These are phyloP conservation scores for Schizochytrium sp. DNA, from an alignment of 108 stramenopile species.

Conservation along the genomic window DNA sequence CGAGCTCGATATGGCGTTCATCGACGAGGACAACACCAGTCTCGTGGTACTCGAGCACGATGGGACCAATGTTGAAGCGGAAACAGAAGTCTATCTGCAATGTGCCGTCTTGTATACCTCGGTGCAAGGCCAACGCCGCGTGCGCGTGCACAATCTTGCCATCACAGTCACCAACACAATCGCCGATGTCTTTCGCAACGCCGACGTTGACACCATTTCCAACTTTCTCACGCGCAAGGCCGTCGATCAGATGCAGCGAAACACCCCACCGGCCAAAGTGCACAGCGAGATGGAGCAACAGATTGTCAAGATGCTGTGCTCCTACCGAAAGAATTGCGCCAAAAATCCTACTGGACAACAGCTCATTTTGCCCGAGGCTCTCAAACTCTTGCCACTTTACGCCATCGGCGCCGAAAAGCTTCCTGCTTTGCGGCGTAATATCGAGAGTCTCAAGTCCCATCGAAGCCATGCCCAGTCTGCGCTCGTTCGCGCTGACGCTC, in stretches of 20 bases:
- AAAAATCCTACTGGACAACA: constrained; percentile 54
- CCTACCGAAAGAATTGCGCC: constrained; percentile 66
- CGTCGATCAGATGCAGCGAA: constrained; percentile 5
- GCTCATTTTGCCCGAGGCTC: constrained; percentile 74
- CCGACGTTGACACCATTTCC: constrained; percentile 16
- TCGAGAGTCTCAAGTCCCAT: not conserved
- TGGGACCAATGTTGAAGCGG: not conserved
- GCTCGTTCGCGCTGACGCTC: not conserved
- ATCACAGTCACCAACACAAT: not conserved
- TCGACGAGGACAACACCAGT: not conserved
- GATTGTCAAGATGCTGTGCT: constrained; percentile 40
- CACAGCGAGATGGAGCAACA: not conserved
- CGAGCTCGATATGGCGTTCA: not conserved
- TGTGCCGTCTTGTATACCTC: constrained; percentile 25
- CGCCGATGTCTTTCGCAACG: constrained; percentile 6
- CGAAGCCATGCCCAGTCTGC: not conserved
- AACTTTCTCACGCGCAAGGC: not conserved
- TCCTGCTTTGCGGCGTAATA: not conserved
- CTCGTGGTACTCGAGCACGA: not conserved
- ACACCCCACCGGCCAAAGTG: not conserved
- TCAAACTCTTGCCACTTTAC: constrained; percentile 75
- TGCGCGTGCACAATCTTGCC: constrained; percentile 31
- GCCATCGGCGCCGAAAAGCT: constrained; percentile 46
- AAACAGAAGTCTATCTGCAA: constrained; percentile 13
- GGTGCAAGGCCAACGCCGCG: not conserved